Percentiles rank a stretch among this genome's conserved stretches.
These are phyloP conservation scores for Zoysia matrella DNA, from an alignment of 202 grass and related monocot genomes.

Conservation along the genomic window DNA sequence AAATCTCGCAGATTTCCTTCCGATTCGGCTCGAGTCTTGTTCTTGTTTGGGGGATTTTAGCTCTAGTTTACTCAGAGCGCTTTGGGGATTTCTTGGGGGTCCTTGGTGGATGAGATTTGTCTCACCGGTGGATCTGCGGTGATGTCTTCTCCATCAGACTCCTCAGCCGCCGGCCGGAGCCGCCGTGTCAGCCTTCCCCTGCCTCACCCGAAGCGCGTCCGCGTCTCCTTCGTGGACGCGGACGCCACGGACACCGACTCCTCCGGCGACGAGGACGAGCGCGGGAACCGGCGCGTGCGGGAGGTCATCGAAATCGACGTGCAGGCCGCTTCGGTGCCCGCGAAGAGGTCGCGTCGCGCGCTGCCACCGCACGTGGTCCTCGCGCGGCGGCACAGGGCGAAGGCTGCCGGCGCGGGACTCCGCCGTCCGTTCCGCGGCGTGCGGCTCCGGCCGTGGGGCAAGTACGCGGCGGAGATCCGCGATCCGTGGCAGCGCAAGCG, in stretches of 20 bases:
- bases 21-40: not conserved
- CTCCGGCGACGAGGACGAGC: constrained; percentile 53
- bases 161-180: constrained; percentile 28
- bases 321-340: too few species aligned
- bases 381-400: too few species aligned
- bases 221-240: constrained; percentile 74
- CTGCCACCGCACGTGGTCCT: too few species aligned
- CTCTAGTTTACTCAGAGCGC: not conserved
- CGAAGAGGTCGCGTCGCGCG: too few species aligned
- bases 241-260: constrained; percentile 84
- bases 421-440: too few species aligned
- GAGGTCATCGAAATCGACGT: too few species aligned
- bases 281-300: constrained; percentile 5
- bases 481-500: constrained; percentile 68
- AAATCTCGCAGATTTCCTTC: not conserved
- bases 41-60: not conserved
- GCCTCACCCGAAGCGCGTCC: constrained; percentile 50
- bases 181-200: not conserved
- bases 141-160: constrained; percentile 15
- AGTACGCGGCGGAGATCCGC: constrained; percentile 42
- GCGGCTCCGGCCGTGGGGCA: too few species aligned
- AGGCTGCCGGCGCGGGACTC: too few species aligned
- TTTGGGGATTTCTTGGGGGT: not conserved
- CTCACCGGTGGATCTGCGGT: constrained; percentile 22
- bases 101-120: constrained; percentile 46